phyloP scores from a whole-genome alignment of 2,329 filamentous ascomycete genomes.

The Corinectria fuckeliana region DNA sequence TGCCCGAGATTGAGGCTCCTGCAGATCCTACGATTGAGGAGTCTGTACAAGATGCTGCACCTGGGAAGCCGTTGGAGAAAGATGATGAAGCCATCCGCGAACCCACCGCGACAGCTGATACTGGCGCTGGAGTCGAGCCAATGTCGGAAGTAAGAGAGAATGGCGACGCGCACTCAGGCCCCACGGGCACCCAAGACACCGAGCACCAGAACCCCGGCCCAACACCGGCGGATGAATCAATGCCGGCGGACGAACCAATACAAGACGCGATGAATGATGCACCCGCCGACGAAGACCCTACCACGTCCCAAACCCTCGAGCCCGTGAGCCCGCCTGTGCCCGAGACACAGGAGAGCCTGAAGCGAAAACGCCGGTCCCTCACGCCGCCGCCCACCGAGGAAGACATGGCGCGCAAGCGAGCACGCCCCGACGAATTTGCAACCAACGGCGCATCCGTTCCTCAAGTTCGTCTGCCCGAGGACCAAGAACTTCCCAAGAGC shows the following conservation, averaged over 20 bases:
- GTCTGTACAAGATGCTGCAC: background rate
- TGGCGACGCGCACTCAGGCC: constrained; percentile 6
- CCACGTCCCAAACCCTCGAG: constrained; percentile 16
- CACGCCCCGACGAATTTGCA: constrained; percentile 48
- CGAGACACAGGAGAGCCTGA: constrained; percentile 58
- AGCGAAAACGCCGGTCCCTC: constrained; percentile 70
- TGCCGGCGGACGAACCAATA: constrained; percentile 3
- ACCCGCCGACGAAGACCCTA: constrained; percentile 17
- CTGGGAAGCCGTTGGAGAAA: constrained; percentile 1
- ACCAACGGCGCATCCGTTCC: constrained; percentile 20
- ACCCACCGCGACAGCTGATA: constrained; percentile 4
- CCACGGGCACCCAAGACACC: constrained; percentile 7
- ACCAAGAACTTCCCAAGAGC: constrained; percentile 12
- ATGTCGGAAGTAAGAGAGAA: constrained; percentile 17
- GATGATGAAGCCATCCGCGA: background rate
- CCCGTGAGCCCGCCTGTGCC: constrained; percentile 15
- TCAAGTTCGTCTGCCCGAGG: constrained; percentile 15
- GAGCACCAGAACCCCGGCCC: constrained; percentile 14
- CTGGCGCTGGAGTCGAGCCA: background rate
- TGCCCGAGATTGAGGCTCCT: constrained; percentile 3
- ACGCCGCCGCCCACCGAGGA: constrained; percentile 64
- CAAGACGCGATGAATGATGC: constrained; percentile 8
- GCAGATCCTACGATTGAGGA: constrained; percentile 5
- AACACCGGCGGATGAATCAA: background rate
- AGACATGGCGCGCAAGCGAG: constrained; percentile 61